phyloP scores from a whole-genome alignment of 2,329 filamentous ascomycete genomes.

The Drechslerella coelobrocha region DNA sequence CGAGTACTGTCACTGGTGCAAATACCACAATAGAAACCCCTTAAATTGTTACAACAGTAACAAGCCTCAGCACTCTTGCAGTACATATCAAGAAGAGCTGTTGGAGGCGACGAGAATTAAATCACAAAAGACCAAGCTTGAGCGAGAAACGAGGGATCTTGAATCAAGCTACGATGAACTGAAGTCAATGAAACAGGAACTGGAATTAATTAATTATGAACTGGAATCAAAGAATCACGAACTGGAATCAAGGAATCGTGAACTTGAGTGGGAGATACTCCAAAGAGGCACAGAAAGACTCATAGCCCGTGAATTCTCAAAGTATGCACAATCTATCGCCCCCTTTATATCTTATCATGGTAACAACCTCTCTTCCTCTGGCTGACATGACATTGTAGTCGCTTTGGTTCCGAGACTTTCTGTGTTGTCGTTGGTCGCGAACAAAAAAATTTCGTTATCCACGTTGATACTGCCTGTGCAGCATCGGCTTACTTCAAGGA shows the following conservation, averaged over 20 bases:
- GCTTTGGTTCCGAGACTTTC: slow-evolving; percentile 18
- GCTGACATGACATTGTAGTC: neutral
- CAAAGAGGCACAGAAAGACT: slow-evolving; percentile 22
- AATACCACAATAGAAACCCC: neutral
- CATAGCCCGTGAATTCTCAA: slow-evolving; percentile 17
- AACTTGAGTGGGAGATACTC: neutral
- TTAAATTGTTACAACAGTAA: neutral
- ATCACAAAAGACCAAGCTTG: slow-evolving; percentile 1
- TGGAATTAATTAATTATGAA: too few species aligned
- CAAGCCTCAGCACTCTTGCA: slow-evolving; percentile 7
- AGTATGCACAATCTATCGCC: slow-evolving; percentile 4
- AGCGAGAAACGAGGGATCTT: neutral
- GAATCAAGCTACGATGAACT: too few species aligned
- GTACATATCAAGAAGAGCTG: slow-evolving; percentile 1
- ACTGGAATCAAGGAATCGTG: neutral
- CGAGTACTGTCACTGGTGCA: slow-evolving; percentile 7
- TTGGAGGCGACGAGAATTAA: neutral
- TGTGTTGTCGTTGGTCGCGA: slow-evolving; percentile 11
- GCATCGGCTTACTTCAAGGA: slow-evolving; percentile 14
- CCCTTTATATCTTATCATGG: neutral
- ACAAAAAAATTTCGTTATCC: slow-evolving; percentile 7
- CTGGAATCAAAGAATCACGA: too few species aligned
- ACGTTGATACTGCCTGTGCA: slow-evolving; percentile 14
- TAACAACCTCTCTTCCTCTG: neutral
- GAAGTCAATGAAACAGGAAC: too few species aligned